Evolutionary conservation across 768 basidiomycete species (phyloP).

Genomic region (Antrodiella citrinella): DNA sequence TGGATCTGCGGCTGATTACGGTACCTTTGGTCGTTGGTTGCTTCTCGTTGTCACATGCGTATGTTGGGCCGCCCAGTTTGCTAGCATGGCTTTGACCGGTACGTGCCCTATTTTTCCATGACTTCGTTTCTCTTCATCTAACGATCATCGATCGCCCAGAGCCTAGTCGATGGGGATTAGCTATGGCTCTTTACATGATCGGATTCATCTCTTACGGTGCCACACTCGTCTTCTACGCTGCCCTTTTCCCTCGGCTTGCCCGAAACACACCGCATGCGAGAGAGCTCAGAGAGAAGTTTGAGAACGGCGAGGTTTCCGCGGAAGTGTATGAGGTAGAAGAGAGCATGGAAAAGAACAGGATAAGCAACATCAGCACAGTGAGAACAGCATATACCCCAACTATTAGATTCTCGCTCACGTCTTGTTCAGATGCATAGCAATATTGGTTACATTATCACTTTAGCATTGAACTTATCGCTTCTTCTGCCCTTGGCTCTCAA

Average conservation of each 20-base stretch:
- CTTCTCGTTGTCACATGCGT: slow-evolving; percentile 62
- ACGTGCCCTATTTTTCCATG: slow-evolving; percentile 20
- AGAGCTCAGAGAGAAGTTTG: slow-evolving; percentile 43
- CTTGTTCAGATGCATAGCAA: slow-evolving; percentile 61
- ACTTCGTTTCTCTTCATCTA: neutral
- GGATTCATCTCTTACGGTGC: slow-evolving; percentile 76
- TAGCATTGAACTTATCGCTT: slow-evolving; percentile 61
- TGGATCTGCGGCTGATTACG: slow-evolving; percentile 61
- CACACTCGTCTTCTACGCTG: slow-evolving; percentile 74
- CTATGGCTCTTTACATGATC: slow-evolving; percentile 74
- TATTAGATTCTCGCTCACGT: neutral
- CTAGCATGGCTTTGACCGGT: slow-evolving; percentile 69
- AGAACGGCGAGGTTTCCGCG: slow-evolving; percentile 46
- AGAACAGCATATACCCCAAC: no score
- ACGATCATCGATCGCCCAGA: slow-evolving; percentile 25
- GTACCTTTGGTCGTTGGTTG: slow-evolving; percentile 71
- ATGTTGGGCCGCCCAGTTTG: slow-evolving; percentile 78
- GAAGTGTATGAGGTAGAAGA: slow-evolving; percentile 70
- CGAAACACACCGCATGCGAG: slow-evolving; percentile 65
- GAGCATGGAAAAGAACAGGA: slow-evolving; percentile 74
- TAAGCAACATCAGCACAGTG: slow-evolving; percentile 81
- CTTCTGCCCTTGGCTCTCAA: slow-evolving; percentile 54
- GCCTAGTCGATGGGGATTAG: slow-evolving; percentile 62
- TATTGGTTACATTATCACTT: slow-evolving; percentile 60
- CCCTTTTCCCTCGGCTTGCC: slow-evolving; percentile 72